phyloP scores from a whole-genome alignment of 176 grass and related monocot genomes.

The Aegilops bicornis region DNA sequence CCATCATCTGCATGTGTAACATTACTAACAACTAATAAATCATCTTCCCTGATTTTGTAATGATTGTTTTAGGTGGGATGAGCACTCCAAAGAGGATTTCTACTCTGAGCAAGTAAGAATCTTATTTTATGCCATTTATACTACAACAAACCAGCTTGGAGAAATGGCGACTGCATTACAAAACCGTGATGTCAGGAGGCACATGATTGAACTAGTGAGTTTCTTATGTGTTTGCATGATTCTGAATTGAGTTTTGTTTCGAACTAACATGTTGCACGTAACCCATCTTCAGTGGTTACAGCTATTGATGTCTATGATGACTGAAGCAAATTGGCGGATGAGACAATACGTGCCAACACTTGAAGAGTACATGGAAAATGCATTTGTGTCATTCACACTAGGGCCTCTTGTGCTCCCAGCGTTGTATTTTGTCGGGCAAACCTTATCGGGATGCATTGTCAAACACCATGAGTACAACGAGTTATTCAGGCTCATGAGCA shows the following conservation, averaged over 20 bases:
- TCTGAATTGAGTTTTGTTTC: too few relatives aligned
- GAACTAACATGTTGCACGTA: neutral
- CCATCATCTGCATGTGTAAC: too few relatives aligned
- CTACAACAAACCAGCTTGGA: conserved; percentile 57
- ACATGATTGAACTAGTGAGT: conserved; percentile 65
- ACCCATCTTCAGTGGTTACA: conserved; percentile 48
- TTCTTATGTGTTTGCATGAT: neutral
- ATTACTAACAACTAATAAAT: too few relatives aligned
- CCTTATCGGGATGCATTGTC: conserved; percentile 17
- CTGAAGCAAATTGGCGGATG: conserved; percentile 48
- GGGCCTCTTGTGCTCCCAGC: conserved; percentile 58
- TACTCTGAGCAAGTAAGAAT: conserved; percentile 71
- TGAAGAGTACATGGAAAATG: conserved; percentile 68
- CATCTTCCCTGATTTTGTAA: neutral
- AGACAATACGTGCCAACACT: conserved; percentile 42
- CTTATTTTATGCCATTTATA: conserved; percentile 58
- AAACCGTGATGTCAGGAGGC: conserved; percentile 36
- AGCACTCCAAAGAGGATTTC: conserved; percentile 37
- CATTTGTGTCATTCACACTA: conserved; percentile 50
- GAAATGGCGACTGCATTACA: conserved; percentile 48
- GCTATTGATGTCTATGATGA: conserved; percentile 54
- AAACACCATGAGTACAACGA: neutral
- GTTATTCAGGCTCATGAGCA: neutral
- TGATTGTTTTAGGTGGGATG: conserved; percentile 55
- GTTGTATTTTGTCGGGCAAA: conserved; percentile 60